Evolutionary conservation across 2,329 filamentous ascomycete genomes (phyloP), one percentile per base, ranked within the genome.

Genomic region (Dactylellina cionopaga): DNA sequence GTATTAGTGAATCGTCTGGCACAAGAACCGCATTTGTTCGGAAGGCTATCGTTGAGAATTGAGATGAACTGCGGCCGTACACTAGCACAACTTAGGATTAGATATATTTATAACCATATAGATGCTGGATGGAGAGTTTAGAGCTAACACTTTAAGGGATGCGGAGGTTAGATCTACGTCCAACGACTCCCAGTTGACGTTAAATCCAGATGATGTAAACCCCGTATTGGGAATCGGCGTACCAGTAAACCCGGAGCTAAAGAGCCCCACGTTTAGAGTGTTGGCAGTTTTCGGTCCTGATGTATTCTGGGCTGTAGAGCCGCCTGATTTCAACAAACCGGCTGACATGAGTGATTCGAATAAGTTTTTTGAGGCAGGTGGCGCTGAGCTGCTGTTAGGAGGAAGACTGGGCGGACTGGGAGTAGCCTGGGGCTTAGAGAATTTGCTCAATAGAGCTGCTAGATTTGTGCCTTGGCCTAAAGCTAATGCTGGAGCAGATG

Each of bases 1-100:
- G 91, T 91, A 3, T 87, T 86, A 59, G 86, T 86, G 80, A 99
- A 99, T 1, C 95, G 89, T 70, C 93, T 87, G 22, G 94, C 95
- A 79, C 95, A 99, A 69, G 94, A 94, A 10, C 90, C 91, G 80
- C 95, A 99, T 64, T 93, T 91, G 69, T 92, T 91, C 0, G 94
- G 91, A 37, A 92, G 87, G 17, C 89, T 87, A 72, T 94, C 91
- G 78, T 96, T 94, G 6, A 98, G 85, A 15, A 84, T 84, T 15
- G 87, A 84, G 5, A 96, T 84, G 11, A 96, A 83, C 75, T 92
- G 86, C 11, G 90, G 89, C 13, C 91, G 90, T 75, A 89, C 89
- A 77, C 90, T 92, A 77, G 44, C 4, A 59, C 44, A 13, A 56
- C 39, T 77, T 70, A 78, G 75, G 47, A 15, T 58, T 37, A 58